Evolutionary conservation across 371 early-diverging fungal species (phyloP).

Genomic region (Mortierella sp.): DNA sequence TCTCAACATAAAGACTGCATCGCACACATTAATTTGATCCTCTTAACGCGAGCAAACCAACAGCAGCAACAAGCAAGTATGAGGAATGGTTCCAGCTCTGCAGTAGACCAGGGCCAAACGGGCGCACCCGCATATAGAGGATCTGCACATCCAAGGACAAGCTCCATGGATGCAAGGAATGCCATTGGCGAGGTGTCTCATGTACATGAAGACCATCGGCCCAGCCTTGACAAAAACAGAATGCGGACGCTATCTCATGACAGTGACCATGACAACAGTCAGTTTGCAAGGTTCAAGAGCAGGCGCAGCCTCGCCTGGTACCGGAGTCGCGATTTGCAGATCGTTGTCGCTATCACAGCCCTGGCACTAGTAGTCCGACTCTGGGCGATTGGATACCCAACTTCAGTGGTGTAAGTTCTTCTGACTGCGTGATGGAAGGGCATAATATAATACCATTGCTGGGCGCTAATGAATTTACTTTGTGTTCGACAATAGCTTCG

Average conservation of each 20-base stretch:
- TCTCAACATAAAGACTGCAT: too few species aligned
- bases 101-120: slow-evolving; percentile 45
- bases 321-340: slow-evolving; percentile 35
- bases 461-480: too few species aligned
- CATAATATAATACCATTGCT: too few species aligned
- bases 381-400: slow-evolving; percentile 51
- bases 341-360: slow-evolving; percentile 23
- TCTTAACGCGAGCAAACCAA: not conserved
- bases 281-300: slow-evolving; percentile 25
- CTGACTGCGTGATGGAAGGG: too few species aligned
- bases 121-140: slow-evolving; percentile 32
- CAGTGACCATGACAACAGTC: slow-evolving; percentile 11
- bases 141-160: not conserved
- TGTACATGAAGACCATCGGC: not conserved
- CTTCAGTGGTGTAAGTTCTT: slow-evolving; percentile 48
- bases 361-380: slow-evolving; percentile 42
- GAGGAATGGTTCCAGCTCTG: slow-evolving; percentile 45
- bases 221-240: slow-evolving; percentile 23
- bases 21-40: too few species aligned
- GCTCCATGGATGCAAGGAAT: not conserved
- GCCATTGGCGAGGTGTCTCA: not conserved
- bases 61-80: slow-evolving; percentile 8
- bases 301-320: slow-evolving; percentile 47
- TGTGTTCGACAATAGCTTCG: slow-evolving; percentile 41
- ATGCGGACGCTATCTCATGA: not conserved